Evolutionary conservation across 495 filamentous ascomycete genomes (phyloP), one percentile per base, ranked within the genome.

Genomic region (Geopyxis carbonaria): DNA sequence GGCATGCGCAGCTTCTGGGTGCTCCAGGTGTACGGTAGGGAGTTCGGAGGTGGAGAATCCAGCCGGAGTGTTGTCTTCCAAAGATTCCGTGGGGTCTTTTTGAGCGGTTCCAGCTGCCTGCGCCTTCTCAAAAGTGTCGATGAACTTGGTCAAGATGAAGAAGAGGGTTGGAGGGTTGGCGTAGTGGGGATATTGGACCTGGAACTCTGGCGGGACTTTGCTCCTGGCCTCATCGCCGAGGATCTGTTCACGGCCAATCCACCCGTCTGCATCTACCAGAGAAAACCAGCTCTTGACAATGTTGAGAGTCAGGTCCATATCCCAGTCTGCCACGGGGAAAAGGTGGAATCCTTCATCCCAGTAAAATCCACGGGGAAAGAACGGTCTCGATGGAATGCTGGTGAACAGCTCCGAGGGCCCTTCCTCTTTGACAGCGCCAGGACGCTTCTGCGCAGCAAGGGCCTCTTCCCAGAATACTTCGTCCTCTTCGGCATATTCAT

Each of bases 271-370:
- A 50, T 97, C 89, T 69, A 94, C 91, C 4, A 92, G 68, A 42
- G 75, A 81, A 59, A 93, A 83, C 91, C 91, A 97, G 58, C 80
- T 91, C 63, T 79, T 82, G 40, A 95, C 75, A 42, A 95, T 80
- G 42, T 93, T 83, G 16, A 97, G 75, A 0, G 81, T 76, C 32
- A 97, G 69, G 56, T 93, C 85, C 22, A 80, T 74, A 51, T 97
- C 89, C 73, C 82, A 97, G 47, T 95, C 91, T 15, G 78, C 68
- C 31, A 97, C 72, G 13, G 91, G 91, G 39, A 95, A 67, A 23
- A 95, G 65, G 53, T 97, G 89, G 60, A 95, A 97, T 2, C 89
- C 89, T 53, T 97, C 89, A 56, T 97, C 89, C 89, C 89, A 97
- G 5, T 93, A 65, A 59, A 97, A 97, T 0, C 89, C 89, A 51